A percentile compares a stretch with the other conserved stretches of the same genome.
phyloP scores from a whole-genome alignment of 345 rosid species.

The Eutrema yunnanense region DNA sequence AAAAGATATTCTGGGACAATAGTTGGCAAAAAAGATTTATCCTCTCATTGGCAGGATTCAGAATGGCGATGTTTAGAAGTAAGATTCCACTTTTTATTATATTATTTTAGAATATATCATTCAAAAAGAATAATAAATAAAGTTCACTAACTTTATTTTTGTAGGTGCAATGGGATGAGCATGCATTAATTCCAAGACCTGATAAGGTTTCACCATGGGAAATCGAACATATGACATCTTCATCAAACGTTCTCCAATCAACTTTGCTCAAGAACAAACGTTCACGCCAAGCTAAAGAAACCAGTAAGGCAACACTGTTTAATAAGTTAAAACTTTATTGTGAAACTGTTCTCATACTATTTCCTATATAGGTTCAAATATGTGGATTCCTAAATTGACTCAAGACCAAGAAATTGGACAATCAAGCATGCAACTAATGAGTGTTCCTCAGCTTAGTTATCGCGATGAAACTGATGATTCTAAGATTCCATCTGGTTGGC shows the following conservation, averaged over 20 bases:
- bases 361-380: background rate
- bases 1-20: background rate
- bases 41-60: background rate
- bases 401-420: background rate
- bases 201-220: too few relatives aligned
- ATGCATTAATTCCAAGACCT: constrained; percentile 4
- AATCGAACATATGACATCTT: constrained; percentile 29
- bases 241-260: background rate
- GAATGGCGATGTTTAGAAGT: background rate
- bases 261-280: background rate
- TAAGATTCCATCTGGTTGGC: background rate
- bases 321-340: background rate
- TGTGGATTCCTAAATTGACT: background rate
- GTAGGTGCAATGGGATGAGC: constrained; percentile 27
- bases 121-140: background rate
- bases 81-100: background rate
- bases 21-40: background rate
- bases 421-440: background rate
- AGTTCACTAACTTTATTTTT: background rate
- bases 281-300: background rate
- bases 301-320: background rate
- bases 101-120: background rate
- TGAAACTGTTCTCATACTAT: background rate
- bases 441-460: background rate
- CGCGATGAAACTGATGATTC: background rate